A percentile compares a stretch with the other conserved stretches of the same genome.
phyloP scores from a whole-genome alignment of 192 early-diverging fungal species.

The Rhizoclosmatium globosum region DNA sequence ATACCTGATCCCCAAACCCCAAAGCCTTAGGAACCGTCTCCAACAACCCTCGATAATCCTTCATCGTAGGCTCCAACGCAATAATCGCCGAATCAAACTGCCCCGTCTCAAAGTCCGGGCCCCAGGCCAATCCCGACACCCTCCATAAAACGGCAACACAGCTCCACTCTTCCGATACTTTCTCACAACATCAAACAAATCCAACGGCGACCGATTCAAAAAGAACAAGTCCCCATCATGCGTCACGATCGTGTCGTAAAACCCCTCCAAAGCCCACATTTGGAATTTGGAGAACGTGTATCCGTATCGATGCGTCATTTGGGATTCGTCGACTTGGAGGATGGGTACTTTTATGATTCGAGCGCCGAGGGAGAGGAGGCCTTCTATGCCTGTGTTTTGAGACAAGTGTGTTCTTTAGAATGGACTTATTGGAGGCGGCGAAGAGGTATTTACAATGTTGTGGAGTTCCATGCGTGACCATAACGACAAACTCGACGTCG shows the following conservation, averaged over 20 bases:
- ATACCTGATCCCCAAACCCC: slow-evolving; percentile 21
- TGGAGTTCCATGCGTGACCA: not conserved
- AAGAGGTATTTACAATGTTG: not conserved
- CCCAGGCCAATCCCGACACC: slow-evolving; percentile 1
- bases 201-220: not conserved
- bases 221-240: slow-evolving; percentile 17
- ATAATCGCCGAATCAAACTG: slow-evolving; percentile 5
- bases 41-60: not conserved
- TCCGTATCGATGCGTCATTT: slow-evolving; percentile 4
- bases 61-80: not conserved
- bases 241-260: not conserved
- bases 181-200: not conserved
- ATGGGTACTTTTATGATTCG: slow-evolving; percentile 16
- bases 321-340: not conserved
- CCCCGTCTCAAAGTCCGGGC: not conserved
- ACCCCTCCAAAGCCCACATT: slow-evolving; percentile 14
- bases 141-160: not conserved
- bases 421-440: too few relatives aligned
- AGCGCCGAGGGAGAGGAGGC: not conserved
- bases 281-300: slow-evolving; percentile 22
- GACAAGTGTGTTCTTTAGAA: too few relatives aligned
- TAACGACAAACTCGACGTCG: not conserved
- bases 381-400: not conserved
- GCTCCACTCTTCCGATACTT: not conserved
- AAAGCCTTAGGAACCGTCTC: not conserved